Conservation (phyloP, 2,329 filamentous ascomycete genomes). For the Fusarium brachygibbosum region DNA sequence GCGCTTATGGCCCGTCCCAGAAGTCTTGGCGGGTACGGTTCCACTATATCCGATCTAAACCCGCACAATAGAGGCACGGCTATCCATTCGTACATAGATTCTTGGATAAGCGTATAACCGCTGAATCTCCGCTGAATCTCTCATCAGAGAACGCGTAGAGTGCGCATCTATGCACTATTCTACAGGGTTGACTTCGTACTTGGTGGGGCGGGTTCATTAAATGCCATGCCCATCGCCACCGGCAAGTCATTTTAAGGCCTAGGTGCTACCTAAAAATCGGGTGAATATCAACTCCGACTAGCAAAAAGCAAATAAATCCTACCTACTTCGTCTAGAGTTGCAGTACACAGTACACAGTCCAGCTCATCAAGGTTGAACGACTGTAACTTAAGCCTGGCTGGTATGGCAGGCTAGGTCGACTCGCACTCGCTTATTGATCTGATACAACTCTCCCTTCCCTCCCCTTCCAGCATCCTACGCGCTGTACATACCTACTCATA, state of each 20-base stretch:
- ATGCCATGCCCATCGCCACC: not conserved
- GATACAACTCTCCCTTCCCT: not conserved
- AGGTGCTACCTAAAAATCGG: not conserved
- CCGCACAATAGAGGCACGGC: not conserved
- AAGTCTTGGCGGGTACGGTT: not conserved
- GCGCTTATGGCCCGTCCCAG: not conserved
- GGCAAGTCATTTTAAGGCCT: constrained; percentile 16
- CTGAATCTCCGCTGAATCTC: not conserved
- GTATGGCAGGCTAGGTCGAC: not conserved
- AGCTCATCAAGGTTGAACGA: not conserved
- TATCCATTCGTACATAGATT: not conserved
- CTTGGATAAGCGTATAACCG: not conserved
- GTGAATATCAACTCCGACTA: not conserved
- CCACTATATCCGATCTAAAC: not conserved
- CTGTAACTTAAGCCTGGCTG: not conserved
- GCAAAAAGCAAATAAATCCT: constrained; percentile 7
- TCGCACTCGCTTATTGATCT: constrained; percentile 8
- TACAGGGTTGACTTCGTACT: constrained; percentile 13
- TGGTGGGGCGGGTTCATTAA: not conserved
- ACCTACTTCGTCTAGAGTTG: not conserved
- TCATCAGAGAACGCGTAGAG: not conserved
- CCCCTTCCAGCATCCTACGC: not conserved
- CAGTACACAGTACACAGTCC: not conserved
- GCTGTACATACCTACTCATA: not conserved
- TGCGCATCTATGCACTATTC: not conserved